Conservation (phyloP, 495 filamentous ascomycete species). For the Neurospora cerealis region DNA sequence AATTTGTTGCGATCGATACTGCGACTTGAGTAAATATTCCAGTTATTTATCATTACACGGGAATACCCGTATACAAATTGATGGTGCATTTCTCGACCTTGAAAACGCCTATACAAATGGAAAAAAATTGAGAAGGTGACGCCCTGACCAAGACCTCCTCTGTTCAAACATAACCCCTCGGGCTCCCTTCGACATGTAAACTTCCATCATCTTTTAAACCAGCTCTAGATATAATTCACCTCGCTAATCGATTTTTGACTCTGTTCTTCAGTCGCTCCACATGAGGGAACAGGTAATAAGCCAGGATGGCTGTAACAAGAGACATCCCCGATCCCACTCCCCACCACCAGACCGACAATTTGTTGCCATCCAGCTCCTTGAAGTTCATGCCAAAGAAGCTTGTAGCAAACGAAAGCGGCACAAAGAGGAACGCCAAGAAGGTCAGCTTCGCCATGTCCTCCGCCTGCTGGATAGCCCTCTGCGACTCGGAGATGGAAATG, state of each 20-base stretch:
- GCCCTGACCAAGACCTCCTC: no score
- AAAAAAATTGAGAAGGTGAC: no score
- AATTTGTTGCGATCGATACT: not conserved
- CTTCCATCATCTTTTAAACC: not conserved
- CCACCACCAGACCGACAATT: not conserved
- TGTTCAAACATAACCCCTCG: not conserved
- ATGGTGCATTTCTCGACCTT: not conserved
- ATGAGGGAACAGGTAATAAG: not conserved
- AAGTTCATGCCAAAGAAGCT: conserved; percentile 34
- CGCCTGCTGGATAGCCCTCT: conserved; percentile 19
- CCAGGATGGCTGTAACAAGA: not conserved
- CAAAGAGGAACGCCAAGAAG: conserved; percentile 16
- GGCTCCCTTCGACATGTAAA: not conserved
- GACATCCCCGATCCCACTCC: not conserved
- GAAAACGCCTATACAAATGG: no score
- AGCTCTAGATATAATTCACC: not conserved
- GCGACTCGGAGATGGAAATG: conserved; percentile 19
- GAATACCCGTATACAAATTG: not conserved
- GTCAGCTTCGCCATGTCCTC: conserved; percentile 17
- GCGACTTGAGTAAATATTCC: not conserved
- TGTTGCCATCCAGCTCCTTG: not conserved
- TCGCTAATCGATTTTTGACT: not conserved
- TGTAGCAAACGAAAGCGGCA: conserved; percentile 20
- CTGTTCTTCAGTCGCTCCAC: not conserved
- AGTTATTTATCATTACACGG: not conserved